Evolutionary conservation across 2,329 filamentous ascomycete species (phyloP).

Genomic region (Exophiala sp.): DNA sequence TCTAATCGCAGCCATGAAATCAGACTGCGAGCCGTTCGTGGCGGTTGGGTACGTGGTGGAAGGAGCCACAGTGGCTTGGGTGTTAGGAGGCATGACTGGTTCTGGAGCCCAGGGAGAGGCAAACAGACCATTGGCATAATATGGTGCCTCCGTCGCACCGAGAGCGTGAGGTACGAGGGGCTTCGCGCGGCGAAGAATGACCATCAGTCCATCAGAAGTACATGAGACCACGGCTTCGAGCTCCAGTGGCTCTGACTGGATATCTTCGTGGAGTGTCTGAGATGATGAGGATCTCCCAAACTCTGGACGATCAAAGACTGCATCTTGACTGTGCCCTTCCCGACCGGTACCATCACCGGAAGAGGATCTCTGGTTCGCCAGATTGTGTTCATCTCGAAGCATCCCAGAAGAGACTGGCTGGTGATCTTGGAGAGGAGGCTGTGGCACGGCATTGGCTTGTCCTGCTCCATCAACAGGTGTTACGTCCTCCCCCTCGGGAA

Average conservation of each 20-base stretch:
- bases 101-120: slow-evolving; percentile 73
- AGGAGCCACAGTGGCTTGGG: slow-evolving; percentile 20
- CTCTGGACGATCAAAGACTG: slow-evolving; percentile 41
- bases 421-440: no score
- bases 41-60: slow-evolving; percentile 37
- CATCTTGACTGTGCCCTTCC: slow-evolving; percentile 36
- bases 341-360: slow-evolving; percentile 44
- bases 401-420: neutral
- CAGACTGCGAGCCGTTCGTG: slow-evolving; percentile 35
- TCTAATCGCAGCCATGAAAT: slow-evolving; percentile 72
- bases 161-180: slow-evolving; percentile 59
- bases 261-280: slow-evolving; percentile 11
- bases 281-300: slow-evolving; percentile 24
- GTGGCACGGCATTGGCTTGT: neutral
- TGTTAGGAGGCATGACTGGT: slow-evolving; percentile 46
- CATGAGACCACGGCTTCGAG: slow-evolving; percentile 88
- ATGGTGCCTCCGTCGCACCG: slow-evolving; percentile 39
- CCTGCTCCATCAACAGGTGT: neutral
- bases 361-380: neutral
- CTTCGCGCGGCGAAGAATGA: slow-evolving; percentile 68
- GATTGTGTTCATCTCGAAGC: neutral
- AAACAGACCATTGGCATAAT: slow-evolving; percentile 60
- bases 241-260: slow-evolving; percentile 49
- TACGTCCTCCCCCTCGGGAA: neutral
- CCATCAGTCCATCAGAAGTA: slow-evolving; percentile 79